Evolutionary conservation across 31 red algal species (phyloP).

Genomic region (Odonthalia washingtoniensis): DNA sequence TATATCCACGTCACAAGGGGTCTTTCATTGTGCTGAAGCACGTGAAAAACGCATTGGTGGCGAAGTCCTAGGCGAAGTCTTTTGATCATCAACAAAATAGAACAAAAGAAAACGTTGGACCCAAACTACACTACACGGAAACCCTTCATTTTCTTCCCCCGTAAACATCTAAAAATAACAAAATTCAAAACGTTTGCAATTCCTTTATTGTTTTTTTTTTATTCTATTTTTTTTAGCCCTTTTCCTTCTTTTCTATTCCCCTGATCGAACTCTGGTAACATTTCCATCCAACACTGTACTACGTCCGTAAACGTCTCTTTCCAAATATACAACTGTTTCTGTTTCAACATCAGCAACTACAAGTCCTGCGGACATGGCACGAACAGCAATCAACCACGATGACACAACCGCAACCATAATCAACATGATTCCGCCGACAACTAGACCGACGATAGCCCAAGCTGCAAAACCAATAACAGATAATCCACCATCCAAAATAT

Average conservation of each 20-base stretch:
- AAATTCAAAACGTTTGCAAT: too few relatives aligned
- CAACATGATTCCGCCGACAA: constrained; percentile 66
- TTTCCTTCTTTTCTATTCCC: constrained; percentile 24
- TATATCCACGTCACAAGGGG: constrained; percentile 71
- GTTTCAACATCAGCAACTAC: constrained; percentile 41
- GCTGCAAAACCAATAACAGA: constrained; percentile 49
- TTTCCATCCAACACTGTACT: constrained; percentile 61
- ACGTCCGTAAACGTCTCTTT: constrained; percentile 77
- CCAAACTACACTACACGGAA: too few relatives aligned
- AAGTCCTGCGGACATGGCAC: constrained; percentile 45
- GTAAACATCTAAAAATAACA: too few relatives aligned
- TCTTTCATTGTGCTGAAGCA: constrained; percentile 71
- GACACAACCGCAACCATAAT: constrained; percentile 68
- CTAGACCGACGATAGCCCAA: constrained; percentile 60
- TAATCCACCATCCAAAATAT: constrained; percentile 47
- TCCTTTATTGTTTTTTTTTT: constrained; percentile 28
- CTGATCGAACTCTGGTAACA: constrained; percentile 33
- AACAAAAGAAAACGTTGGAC: not conserved
- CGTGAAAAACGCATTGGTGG: constrained; percentile 61
- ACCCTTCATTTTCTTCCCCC: too few relatives aligned
- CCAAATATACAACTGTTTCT: constrained; percentile 68
- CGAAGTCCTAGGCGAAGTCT: constrained; percentile 74
- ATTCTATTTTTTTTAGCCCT: constrained; percentile 17
- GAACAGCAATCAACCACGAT: constrained; percentile 69
- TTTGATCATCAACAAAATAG: constrained; percentile 46